These are phyloP conservation scores for Kwoniella botswanensis DNA, from an alignment of 768 basidiomycete genomes.

Conservation along the genomic window DNA sequence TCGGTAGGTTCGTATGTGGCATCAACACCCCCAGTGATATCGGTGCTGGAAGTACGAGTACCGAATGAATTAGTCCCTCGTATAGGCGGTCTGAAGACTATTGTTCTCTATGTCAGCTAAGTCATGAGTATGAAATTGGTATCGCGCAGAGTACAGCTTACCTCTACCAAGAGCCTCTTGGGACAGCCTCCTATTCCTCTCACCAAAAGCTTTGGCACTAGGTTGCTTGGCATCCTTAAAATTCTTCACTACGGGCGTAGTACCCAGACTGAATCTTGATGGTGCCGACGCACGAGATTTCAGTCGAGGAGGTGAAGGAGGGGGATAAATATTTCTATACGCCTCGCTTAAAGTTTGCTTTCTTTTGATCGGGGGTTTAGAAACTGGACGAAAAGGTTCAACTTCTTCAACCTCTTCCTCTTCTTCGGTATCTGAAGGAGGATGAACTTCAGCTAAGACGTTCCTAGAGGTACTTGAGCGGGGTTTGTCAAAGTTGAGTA, in stretches of 20 bases:
- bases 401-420: background rate
- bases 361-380: background rate
- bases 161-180: background rate
- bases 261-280: background rate
- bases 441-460: background rate
- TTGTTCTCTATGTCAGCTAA: background rate
- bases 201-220: slow-evolving; percentile 3
- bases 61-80: background rate
- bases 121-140: background rate
- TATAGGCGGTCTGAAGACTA: slow-evolving; percentile 6
- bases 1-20: slow-evolving; percentile 4
- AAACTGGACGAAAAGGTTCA: background rate
- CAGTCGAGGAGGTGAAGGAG: background rate
- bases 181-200: background rate
- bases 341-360: background rate
- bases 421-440: background rate
- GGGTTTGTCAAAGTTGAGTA: background rate
- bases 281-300: background rate
- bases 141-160: background rate
- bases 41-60: too few relatives aligned
- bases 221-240: slow-evolving; percentile 3
- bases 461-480: background rate
- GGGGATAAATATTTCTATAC: slow-evolving; percentile 8
- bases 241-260: background rate
- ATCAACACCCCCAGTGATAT: too few relatives aligned